Conservation (phyloP, 1,139 yeast genomes). For the Pichiaceae sp. region DNA sequence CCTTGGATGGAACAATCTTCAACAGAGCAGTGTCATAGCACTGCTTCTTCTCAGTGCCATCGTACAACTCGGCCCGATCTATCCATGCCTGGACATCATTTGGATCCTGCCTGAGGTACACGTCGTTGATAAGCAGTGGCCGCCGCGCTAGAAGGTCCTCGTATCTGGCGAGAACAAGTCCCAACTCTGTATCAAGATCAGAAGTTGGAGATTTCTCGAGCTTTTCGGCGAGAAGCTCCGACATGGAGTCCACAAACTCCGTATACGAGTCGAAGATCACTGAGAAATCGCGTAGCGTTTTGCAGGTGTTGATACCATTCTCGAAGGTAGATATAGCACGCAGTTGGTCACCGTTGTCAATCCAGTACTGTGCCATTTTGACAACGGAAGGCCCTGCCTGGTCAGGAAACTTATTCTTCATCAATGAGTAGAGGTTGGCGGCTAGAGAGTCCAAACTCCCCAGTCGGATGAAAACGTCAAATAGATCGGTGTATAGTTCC, state of each 20-base stretch:
- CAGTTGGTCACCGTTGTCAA: slow-evolving; percentile 27
- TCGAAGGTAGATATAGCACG: slow-evolving; percentile 43
- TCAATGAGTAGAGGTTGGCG: slow-evolving; percentile 26
- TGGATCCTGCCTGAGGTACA: slow-evolving; percentile 53
- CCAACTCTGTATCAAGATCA: slow-evolving; percentile 1
- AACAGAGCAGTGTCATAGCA: slow-evolving; percentile 62
- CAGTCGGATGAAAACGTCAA: slow-evolving; percentile 33
- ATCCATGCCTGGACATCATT: slow-evolving; percentile 66
- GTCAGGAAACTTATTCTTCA: slow-evolving; percentile 48
- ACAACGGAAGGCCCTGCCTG: slow-evolving; percentile 46
- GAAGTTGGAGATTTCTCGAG: slow-evolving; percentile 12
- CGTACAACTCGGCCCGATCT: slow-evolving; percentile 41
- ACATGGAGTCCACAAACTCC: slow-evolving; percentile 49
- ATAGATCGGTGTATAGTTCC: slow-evolving; percentile 39
- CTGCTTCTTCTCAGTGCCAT: slow-evolving; percentile 35
- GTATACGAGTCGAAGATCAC: slow-evolving; percentile 55
- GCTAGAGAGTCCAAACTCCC: slow-evolving; percentile 1
- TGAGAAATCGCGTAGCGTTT: slow-evolving; percentile 56
- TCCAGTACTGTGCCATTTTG: slow-evolving; percentile 42
- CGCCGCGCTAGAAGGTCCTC: slow-evolving; percentile 51
- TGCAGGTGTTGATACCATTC: slow-evolving; percentile 36
- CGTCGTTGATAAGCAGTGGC: slow-evolving; percentile 53
- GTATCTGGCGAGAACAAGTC: slow-evolving; percentile 35
- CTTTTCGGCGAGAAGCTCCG: slow-evolving; percentile 30
- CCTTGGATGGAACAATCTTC: slow-evolving; percentile 56